Percentiles rank a stretch among this genome's conserved stretches.
phyloP scores from a whole-genome alignment of 164 flowering plant genomes.

The Brasenia schreberi region DNA sequence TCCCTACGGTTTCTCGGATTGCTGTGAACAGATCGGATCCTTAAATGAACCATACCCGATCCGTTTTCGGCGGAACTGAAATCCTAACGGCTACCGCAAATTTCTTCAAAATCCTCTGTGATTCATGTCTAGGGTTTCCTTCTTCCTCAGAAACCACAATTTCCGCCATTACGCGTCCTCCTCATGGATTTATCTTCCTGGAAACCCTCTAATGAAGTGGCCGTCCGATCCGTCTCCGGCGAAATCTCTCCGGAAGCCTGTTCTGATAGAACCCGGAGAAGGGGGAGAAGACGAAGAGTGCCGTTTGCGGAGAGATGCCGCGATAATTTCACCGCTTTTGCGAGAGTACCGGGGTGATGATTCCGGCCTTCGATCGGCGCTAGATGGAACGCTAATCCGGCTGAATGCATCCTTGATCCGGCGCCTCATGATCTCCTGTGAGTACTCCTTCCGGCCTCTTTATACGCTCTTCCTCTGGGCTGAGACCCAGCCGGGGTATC shows the following conservation, averaged over 20 bases:
- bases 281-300: not conserved
- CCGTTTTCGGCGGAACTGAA: not conserved
- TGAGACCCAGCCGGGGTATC: constrained; percentile 28
- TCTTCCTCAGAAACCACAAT: not conserved
- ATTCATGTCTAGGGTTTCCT: not conserved
- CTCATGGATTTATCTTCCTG: constrained; percentile 10
- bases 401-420: constrained; percentile 23
- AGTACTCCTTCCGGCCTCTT: constrained; percentile 48
- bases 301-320: not conserved
- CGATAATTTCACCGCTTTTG: not conserved
- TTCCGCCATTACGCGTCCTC: not conserved
- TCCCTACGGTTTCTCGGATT: not conserved
- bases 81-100: not conserved
- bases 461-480: constrained; percentile 52
- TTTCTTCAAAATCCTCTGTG: not conserved
- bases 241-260: constrained; percentile 13
- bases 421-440: constrained; percentile 30
- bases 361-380: constrained; percentile 24
- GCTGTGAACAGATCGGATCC: not conserved
- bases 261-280: constrained; percentile 1
- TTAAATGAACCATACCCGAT: not conserved
- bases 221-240: constrained; percentile 4
- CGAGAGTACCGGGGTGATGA: not conserved
- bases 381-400: constrained; percentile 27
- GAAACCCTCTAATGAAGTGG: constrained; percentile 13